Conservation (phyloP, 2,329 filamentous ascomycete genomes). For the Neocucurbitaria cava region DNA sequence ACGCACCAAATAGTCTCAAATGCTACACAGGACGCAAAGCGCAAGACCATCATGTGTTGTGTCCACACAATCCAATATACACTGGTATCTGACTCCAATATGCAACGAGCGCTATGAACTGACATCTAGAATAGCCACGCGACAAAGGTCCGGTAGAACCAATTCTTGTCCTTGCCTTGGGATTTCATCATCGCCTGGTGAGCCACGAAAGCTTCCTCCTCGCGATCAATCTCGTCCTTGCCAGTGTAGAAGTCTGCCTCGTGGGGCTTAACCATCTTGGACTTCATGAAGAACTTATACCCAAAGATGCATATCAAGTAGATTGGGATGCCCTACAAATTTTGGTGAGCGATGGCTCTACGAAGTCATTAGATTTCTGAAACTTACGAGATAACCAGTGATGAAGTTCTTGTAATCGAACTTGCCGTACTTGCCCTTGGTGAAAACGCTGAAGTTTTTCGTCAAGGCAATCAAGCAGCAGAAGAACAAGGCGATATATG, state of each 20-base stretch:
- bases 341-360: conserved; percentile 1
- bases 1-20: not conserved
- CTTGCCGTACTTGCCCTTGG: conserved; percentile 56
- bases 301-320: conserved; percentile 73
- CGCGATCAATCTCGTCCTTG: conserved; percentile 75
- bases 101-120: not conserved
- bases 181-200: conserved; percentile 53
- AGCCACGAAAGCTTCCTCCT: conserved; percentile 73
- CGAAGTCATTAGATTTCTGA: not conserved
- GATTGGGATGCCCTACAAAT: conserved; percentile 75
- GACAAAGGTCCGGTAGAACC: conserved; percentile 67
- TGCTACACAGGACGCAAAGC: not conserved
- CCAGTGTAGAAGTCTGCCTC: conserved; percentile 74
- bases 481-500: conserved; percentile 70
- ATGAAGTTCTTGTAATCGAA: conserved; percentile 81
- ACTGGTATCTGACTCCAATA: not conserved
- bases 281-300: conserved; percentile 39
- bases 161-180: conserved; percentile 47
- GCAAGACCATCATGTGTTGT: not conserved
- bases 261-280: conserved; percentile 57
- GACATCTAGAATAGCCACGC: conserved; percentile 65
- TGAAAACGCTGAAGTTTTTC: conserved; percentile 82
- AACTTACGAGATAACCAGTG: conserved; percentile 66
- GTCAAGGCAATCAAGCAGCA: conserved; percentile 78
- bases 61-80: not conserved